A percentile compares a stretch with the other conserved stretches of the same genome.
Evolutionary conservation across 108 stramenopile genomes (phyloP).

Genomic region (Seminavis robusta): DNA sequence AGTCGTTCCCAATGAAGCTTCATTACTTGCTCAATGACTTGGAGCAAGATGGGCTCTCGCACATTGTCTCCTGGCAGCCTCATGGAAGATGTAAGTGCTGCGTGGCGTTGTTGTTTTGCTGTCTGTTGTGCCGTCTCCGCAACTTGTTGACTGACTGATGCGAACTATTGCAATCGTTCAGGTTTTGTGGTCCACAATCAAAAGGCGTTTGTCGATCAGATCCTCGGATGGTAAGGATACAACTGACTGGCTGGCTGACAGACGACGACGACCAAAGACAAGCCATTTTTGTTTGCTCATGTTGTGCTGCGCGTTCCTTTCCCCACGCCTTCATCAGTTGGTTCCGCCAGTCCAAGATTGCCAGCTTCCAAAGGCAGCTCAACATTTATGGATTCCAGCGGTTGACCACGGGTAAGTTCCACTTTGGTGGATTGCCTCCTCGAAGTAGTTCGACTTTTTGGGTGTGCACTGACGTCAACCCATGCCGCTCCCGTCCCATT

Average conservation of each 20-base stretch:
- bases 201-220: conserved; percentile 67
- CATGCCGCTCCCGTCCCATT: too few species aligned
- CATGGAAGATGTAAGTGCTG: conserved; percentile 74
- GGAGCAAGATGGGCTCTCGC: conserved; percentile 30
- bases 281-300: too few species aligned
- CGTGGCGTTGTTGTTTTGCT: too few species aligned
- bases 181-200: conserved; percentile 87
- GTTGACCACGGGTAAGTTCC: conserved; percentile 24
- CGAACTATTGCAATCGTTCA: too few species aligned
- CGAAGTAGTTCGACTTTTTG: too few species aligned
- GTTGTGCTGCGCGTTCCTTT: too few species aligned
- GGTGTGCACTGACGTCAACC: too few species aligned
- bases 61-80: conserved; percentile 73
- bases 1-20: conserved; percentile 62
- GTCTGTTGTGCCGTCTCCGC: too few species aligned
- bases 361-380: conserved; percentile 90
- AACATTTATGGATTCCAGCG: conserved; percentile 31
- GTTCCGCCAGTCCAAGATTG: conserved; percentile 86
- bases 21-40: conserved; percentile 55
- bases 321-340: conserved; percentile 38
- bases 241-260: too few species aligned
- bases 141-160: too few species aligned
- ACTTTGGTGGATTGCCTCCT: too few species aligned
- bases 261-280: too few species aligned
- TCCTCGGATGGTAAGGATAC: conserved; percentile 80